A percentile compares a stretch with the other conserved stretches of the same genome.
phyloP scores from a whole-genome alignment of 164 flowering plant species.

The Macadamia tetraphylla region DNA sequence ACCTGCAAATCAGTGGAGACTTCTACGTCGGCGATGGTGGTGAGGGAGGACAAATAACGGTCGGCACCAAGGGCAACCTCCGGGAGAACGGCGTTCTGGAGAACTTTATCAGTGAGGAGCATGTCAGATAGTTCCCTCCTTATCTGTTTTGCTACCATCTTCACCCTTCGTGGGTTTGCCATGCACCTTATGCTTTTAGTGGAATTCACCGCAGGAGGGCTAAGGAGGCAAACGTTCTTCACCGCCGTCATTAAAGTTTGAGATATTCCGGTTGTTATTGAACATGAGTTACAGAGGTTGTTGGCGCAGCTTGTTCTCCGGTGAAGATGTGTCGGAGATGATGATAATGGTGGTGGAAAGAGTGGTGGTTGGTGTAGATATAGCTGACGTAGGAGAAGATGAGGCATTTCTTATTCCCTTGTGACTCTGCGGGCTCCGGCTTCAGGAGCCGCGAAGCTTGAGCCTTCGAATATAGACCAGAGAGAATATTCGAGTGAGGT shows the following conservation, averaged over 20 bases:
- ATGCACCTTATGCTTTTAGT: conserved; percentile 42
- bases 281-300: neutral
- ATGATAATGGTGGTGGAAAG: neutral
- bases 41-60: conserved; percentile 73
- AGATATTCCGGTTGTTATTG: neutral
- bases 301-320: neutral
- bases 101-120: conserved; percentile 74
- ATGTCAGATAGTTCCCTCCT: conserved; percentile 78
- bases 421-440: too few species aligned
- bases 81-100: conserved; percentile 75
- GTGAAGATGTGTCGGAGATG: neutral
- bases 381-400: neutral
- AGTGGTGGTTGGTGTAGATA: neutral
- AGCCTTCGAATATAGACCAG: too few species aligned
- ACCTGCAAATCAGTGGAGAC: conserved; percentile 90
- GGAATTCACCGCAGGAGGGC: neutral
- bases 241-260: neutral
- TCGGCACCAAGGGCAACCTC: conserved; percentile 92
- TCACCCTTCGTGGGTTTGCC: conserved; percentile 87
- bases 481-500: too few species aligned
- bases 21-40: conserved; percentile 83
- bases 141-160: conserved; percentile 94
- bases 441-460: too few species aligned
- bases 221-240: neutral
- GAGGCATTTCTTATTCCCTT: neutral